Base-by-base conservation (phyloP, 2,329 filamentous ascomycete genomes). In the Alternaria sp. region DNA sequence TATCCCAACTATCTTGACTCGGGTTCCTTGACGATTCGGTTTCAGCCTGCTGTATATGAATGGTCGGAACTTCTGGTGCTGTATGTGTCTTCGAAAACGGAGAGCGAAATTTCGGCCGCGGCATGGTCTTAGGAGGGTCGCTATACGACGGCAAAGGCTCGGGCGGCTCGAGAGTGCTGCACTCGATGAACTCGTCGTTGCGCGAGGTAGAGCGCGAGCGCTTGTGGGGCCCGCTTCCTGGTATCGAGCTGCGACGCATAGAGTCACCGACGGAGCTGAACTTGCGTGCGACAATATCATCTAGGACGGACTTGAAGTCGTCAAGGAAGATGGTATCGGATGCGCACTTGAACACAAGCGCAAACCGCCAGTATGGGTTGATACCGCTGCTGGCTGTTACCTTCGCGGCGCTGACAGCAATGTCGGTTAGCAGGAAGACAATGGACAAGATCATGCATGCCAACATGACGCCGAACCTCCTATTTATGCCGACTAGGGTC, bases 291-390 rank as follows among this genome's bases (percentile, higher is more conserved):
- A 75, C 54, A 20, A 77, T 77, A 12, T 69, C 72, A 54, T 77
- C 75, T 11, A 77, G 68, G 3, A 77, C 67, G 11, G 72, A 74
- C 36, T 77, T 77, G 64, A 77, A 77, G 54, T 77, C 75, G 43
- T 77, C 75, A 5, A 77, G 67, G 59, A 77, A 77, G 36, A 77
- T 77, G 2, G 72, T 75, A 22, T 77, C 75, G 2, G 73, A 75
- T 3, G 74, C 74, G 34, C 74, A 77, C 47, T 77, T 77, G 66
- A 77, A 77, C 4, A 77, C 74, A 3, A 77, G 66, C 0, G 75
- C 75, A 38, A 76, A 74, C 7, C 75, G 65, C 75, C 75, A 77
- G 52, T 75, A 77, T 1, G 75, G 75, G 36, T 77, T 77, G 43
- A 77, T 77, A 3, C 75, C 75, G 22, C 71, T 70, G 44, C 57